Base-by-base conservation (phyloP, 768 basidiomycete genomes). In the Rhizopogon vinicolor region DNA sequence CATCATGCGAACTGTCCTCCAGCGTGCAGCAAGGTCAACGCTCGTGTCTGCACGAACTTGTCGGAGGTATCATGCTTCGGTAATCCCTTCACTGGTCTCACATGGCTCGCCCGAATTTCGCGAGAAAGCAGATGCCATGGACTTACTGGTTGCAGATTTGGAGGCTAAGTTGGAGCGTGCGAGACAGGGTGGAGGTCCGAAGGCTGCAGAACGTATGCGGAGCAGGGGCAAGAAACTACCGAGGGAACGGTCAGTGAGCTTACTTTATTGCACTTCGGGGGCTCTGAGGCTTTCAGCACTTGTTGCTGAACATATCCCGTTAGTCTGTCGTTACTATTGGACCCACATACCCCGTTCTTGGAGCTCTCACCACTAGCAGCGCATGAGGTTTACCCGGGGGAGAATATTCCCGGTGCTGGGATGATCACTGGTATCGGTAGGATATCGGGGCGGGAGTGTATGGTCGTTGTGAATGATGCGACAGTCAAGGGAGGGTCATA, bases 401-500 rank as follows among this genome's bases (percentile, higher is more conserved):
- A 90, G 58, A 74, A 78, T 51, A 83, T 97, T 31, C 93, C 95
- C 18, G 90, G 88, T 0, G 94, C 93, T 1, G 95, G 93, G 3
- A 81, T 98, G 42, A 89, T 98, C 57, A 93, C 93, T 2, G 94
- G 94, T 19, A 80, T 87, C 57, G 88, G 88, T 2, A 76, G 89
- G 31, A 84, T 94, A 40, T 79, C 86, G 22, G 92, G 92, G 0
- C 75, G 81, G 55, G 91, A 95, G 69, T 94, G 91, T 64, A 84
- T 97, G 60, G 71, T 98, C 5, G 86, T 96, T 5, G 89, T 91
- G n/a, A 98, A 97, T 68, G 94, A 98, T 66, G 87, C 93, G 33
- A 93, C 91, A 7, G 91, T 93, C 28, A 94, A 94, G 68, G 93
- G 93, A 13, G 93, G 93, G 7, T 90, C 90, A 0, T 96, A 96